A percentile compares a stretch with the other conserved stretches of the same genome.
phyloP scores from a whole-genome alignment of 305 asterid species.

The Solanum hybrid region DNA sequence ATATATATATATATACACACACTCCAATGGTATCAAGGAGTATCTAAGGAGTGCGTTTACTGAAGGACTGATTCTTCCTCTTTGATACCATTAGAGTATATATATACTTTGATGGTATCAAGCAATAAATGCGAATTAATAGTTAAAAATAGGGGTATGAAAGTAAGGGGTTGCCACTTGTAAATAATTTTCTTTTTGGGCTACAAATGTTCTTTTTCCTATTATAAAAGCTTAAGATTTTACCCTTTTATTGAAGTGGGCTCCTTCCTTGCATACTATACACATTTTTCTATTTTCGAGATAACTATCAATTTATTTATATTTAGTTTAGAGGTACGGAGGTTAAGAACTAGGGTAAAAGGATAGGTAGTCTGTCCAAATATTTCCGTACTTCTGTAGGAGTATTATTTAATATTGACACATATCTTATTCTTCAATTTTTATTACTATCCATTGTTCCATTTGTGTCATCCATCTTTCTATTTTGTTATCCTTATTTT shows the following conservation, averaged over 20 bases:
- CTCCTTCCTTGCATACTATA: background rate
- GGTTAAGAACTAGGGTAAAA: background rate
- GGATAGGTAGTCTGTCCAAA: background rate
- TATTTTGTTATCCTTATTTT: background rate
- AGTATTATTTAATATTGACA: background rate
- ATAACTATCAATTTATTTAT: background rate
- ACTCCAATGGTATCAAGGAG: too few species aligned
- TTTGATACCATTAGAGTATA: too few species aligned
- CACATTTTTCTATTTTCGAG: background rate
- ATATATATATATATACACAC: too few species aligned
- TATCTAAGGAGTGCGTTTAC: too few species aligned
- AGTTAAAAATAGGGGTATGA: background rate
- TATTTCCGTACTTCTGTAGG: background rate
- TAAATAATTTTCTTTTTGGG: background rate
- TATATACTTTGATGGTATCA: too few species aligned
- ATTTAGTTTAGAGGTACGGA: background rate
- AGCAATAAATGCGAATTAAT: too few species aligned
- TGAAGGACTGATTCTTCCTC: background rate
- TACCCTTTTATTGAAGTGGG: background rate
- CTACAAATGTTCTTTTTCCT: background rate
- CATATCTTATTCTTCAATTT: background rate
- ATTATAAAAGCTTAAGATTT: background rate
- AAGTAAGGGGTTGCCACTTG: background rate
- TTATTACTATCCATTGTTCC: background rate
- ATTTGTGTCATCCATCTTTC: background rate